phyloP scores from a whole-genome alignment of 306 rosid genomes.

The Prunus mume region DNA sequence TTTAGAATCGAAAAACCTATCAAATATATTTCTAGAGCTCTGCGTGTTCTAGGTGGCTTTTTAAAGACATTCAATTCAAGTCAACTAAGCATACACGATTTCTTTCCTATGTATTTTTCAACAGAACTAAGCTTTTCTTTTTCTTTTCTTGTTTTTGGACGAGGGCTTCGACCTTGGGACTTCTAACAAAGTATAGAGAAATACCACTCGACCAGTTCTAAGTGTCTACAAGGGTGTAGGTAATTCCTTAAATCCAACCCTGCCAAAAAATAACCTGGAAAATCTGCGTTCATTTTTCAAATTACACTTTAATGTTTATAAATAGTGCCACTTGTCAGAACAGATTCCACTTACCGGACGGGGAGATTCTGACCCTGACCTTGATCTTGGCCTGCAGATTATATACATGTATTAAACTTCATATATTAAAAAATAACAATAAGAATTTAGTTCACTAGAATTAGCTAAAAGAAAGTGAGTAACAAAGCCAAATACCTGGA shows the following conservation, averaged over 20 bases:
- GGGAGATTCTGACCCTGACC: conserved; percentile 66
- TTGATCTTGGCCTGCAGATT: conserved; percentile 59
- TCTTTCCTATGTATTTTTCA: too few species aligned
- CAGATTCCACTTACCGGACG: conserved; percentile 49
- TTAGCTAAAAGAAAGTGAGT: not conserved
- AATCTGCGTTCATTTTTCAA: not conserved
- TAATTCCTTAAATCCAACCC: not conserved
- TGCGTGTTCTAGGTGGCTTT: not conserved
- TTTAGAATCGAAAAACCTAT: not conserved
- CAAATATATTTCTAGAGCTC: too few species aligned
- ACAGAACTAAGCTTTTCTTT: too few species aligned
- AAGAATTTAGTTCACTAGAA: not conserved
- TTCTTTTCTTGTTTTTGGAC: not conserved
- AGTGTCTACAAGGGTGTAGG: not conserved
- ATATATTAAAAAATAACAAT: not conserved
- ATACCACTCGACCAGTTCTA: too few species aligned
- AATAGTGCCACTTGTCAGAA: not conserved
- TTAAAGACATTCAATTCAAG: not conserved
- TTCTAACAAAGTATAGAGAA: too few species aligned
- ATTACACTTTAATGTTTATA: not conserved
- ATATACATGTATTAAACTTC: conserved; percentile 5
- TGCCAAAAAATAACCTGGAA: not conserved
- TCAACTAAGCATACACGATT: not conserved
- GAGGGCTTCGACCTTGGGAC: too few species aligned
- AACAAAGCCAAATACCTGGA: conserved; percentile 50